Percentiles rank a stretch among this genome's conserved stretches.
Conservation (phyloP, 2,329 filamentous ascomycete species). For the Xylariomycetidae sp. region DNA sequence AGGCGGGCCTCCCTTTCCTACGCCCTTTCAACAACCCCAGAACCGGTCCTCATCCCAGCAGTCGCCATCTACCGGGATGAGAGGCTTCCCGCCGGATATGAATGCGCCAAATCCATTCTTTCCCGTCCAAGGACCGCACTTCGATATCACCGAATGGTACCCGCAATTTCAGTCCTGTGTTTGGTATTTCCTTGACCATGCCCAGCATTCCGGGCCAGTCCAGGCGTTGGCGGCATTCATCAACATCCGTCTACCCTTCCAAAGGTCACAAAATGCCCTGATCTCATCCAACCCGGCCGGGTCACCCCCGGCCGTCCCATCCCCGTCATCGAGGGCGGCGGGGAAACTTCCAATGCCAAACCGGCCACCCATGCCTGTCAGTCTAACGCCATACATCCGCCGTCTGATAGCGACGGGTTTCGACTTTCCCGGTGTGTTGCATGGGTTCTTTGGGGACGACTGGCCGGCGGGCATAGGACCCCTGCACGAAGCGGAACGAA, state of each 20-base stretch:
- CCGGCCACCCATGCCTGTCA: conserved; percentile 46
- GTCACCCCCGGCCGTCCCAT: conserved; percentile 30
- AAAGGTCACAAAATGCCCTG: conserved; percentile 51
- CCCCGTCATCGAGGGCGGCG: conserved; percentile 17
- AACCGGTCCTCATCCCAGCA: conserved; percentile 20
- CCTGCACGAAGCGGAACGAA: conserved; percentile 81
- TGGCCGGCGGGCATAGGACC: conserved; percentile 77
- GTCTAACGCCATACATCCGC: conserved; percentile 82
- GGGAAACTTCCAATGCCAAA: conserved; percentile 24
- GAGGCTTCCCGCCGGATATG: conserved; percentile 16
- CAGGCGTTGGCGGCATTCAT: conserved; percentile 86
- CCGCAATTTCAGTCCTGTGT: conserved; percentile 86
- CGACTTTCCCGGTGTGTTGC: conserved; percentile 79
- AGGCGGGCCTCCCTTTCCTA: conserved; percentile 17
- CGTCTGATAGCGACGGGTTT: conserved; percentile 88
- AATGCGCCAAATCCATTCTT: conserved; percentile 17
- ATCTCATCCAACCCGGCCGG: conserved; percentile 33
- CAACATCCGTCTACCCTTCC: conserved; percentile 88
- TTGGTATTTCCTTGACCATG: conserved; percentile 85
- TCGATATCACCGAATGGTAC: conserved; percentile 91
- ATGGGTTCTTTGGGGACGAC: conserved; percentile 95
- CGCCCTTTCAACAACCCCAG: conserved; percentile 17
- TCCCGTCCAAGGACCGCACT: conserved; percentile 31
- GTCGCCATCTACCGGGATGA: conserved; percentile 14
- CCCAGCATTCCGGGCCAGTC: conserved; percentile 76